These are phyloP conservation scores for Capsicum rhomboideum DNA, from an alignment of 257 asterid species.

Conservation along the genomic window DNA sequence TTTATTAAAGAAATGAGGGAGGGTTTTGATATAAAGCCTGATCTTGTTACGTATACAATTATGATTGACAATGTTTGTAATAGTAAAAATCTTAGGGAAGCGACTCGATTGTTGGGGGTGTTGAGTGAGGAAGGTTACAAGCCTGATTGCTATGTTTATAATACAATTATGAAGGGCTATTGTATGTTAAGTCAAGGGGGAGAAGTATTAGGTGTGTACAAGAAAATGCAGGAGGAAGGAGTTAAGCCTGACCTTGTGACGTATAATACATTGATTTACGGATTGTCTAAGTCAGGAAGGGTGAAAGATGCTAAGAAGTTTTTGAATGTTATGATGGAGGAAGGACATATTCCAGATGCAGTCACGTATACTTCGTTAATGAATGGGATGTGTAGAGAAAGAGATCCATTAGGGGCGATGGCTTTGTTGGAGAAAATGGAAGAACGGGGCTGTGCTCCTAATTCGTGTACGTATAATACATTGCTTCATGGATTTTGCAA, in stretches of 20 bases:
- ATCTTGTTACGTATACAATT: slow-evolving; percentile 83
- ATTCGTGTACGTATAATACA: slow-evolving; percentile 77
- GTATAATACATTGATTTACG: slow-evolving; percentile 74
- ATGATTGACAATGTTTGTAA: slow-evolving; percentile 97
- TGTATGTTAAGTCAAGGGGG: slow-evolving; percentile 58
- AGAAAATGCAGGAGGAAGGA: slow-evolving; percentile 76
- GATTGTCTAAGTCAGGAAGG: slow-evolving; percentile 74
- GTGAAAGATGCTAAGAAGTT: slow-evolving; percentile 75
- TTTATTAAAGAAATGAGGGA: slow-evolving; percentile 68
- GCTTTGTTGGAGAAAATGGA: slow-evolving; percentile 76
- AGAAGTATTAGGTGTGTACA: slow-evolving; percentile 65
- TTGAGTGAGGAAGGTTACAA: slow-evolving; percentile 71
- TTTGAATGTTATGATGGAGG: slow-evolving; percentile 55
- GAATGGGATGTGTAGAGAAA: slow-evolving; percentile 95
- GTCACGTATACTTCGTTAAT: slow-evolving; percentile 84
- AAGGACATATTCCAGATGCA: slow-evolving; percentile 71
- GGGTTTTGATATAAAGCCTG: slow-evolving; percentile 58
- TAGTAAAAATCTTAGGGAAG: slow-evolving; percentile 83
- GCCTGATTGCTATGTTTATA: slow-evolving; percentile 83
- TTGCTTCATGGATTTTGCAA: slow-evolving; percentile 86
- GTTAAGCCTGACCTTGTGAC: slow-evolving; percentile 74
- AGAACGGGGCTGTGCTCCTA: slow-evolving; percentile 59
- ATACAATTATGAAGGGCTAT: slow-evolving; percentile 91
- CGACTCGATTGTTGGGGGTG: slow-evolving; percentile 49
- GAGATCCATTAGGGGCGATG: slow-evolving; percentile 67